A percentile compares a stretch with the other conserved stretches of the same genome.
Evolutionary conservation across 345 rosid genomes (phyloP).

Genomic region (Populus alba): DNA sequence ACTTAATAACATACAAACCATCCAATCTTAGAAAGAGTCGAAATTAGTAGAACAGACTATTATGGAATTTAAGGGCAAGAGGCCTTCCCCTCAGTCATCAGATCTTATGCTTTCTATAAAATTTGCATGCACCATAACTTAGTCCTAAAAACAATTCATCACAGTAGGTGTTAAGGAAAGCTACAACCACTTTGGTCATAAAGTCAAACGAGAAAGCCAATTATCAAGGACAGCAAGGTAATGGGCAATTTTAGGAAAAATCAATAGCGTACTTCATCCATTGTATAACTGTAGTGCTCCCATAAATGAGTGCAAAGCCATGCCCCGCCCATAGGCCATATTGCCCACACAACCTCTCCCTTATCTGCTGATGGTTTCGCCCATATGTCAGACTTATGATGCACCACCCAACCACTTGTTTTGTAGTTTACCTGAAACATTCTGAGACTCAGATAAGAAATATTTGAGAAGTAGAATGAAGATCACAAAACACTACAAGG

Average conservation of each 20-base stretch:
- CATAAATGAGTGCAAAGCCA: conserved; percentile 98
- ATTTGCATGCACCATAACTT: background rate
- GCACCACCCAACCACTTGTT: conserved; percentile 84
- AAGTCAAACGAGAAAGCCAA: background rate
- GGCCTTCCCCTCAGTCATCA: background rate
- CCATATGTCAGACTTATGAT: conserved; percentile 88
- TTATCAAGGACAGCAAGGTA: background rate
- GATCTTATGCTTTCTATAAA: background rate
- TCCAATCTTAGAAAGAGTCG: background rate
- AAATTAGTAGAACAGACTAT: no score
- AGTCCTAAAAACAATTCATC: background rate
- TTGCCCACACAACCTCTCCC: conserved; percentile 63
- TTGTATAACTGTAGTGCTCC: conserved; percentile 80
- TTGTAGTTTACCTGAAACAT: conserved; percentile 70
- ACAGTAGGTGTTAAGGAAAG: background rate
- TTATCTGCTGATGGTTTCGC: conserved; percentile 80
- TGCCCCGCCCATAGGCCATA: conserved; percentile 99
- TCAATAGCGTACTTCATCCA: conserved; percentile 60
- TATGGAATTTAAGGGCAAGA: background rate
- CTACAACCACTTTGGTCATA: background rate
- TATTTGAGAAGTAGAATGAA: background rate
- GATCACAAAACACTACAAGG: background rate
- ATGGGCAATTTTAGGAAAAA: background rate
- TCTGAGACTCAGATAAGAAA: background rate
- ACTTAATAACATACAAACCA: background rate